Base-by-base conservation (phyloP, 352 stramenopile species). In the Saprolegnia diclina region DNA sequence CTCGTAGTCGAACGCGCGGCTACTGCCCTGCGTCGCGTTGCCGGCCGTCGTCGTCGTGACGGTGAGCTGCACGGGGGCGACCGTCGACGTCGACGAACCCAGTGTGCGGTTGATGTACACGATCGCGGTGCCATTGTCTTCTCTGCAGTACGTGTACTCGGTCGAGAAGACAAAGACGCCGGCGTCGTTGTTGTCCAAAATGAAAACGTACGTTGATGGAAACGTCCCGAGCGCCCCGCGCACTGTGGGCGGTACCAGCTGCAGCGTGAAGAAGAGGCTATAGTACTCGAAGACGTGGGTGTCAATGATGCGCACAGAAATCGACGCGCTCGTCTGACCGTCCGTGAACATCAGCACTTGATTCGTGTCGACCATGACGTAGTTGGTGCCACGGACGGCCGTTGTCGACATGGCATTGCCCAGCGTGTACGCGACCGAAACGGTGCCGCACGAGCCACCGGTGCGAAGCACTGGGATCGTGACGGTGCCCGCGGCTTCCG, bases 11-110 rank as follows among this genome's bases (percentile, higher is more conserved):
- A 85, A 89, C n/a, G 80, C 83, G 42, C 79, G 67, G 46, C 78
- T 90, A 6, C 74, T 75, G 29, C 83, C 81, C 64, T 88, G 66
- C 3, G 81, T 90, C 9, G 83, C 83, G 38, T 91, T 91, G 64
- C 76, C 83, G 1, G 77, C 82, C 9, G 64, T 48, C 6, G 85
- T 71, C 14, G 82, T 91, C 14, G 78, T 73, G 21, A 91, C 75
- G 0, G 72, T 67, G 16, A 91, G 74, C 24, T 71, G 75, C 22
- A 89, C 81, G 2, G 79, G 82, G 1, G 77, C 76, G 50, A 86
- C 88, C 0, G 79, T 84, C n/a, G 82, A 83, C 0, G 81, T 81
- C 0, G 82, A 90, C 52, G 74, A 78, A 0, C 82, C 82, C 16
- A 79, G 53, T 0, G 69, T 83, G 13, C 82, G 72, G 22, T 79